Conservation (phyloP, 176 grass and related monocot genomes). For the Urochloa ruziziensis region DNA sequence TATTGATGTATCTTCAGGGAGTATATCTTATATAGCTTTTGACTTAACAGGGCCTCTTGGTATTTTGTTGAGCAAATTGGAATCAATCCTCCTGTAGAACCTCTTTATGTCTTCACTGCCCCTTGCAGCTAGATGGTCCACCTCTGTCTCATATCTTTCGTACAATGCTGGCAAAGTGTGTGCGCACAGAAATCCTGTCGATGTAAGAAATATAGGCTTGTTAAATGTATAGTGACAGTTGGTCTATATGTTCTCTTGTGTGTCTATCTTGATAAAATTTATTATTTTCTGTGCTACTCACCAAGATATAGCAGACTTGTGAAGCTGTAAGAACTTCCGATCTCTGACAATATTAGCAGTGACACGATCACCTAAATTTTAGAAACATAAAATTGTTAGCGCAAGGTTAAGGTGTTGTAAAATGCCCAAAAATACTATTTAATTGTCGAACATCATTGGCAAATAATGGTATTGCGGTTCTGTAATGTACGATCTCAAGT, state of each 20-base stretch:
- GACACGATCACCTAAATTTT: constrained; percentile 51
- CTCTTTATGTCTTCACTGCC: constrained; percentile 67
- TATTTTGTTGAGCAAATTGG: constrained; percentile 82
- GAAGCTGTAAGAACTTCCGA: constrained; percentile 82
- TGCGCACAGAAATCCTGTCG: constrained; percentile 58
- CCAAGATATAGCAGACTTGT: constrained; percentile 71
- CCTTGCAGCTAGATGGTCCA: constrained; percentile 58
- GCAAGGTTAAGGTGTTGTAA: background rate
- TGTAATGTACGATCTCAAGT: background rate
- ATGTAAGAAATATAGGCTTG: constrained; percentile 8
- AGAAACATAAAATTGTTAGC: constrained; percentile 28
- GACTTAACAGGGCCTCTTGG: constrained; percentile 82
- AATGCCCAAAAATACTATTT: background rate
- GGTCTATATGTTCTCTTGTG: background rate
- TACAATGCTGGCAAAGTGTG: constrained; percentile 73
- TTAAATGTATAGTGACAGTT: background rate
- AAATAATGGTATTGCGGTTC: background rate
- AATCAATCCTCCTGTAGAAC: constrained; percentile 69
- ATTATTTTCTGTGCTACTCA: constrained; percentile 44
- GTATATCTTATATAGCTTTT: constrained; percentile 20
- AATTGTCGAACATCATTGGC: background rate
- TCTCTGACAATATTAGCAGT: constrained; percentile 62
- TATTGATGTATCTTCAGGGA: background rate
- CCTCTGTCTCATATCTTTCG: constrained; percentile 64
- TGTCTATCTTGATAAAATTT: background rate